phyloP scores from a whole-genome alignment of 2,329 filamentous ascomycete species.

The Emydomyces testavorans region DNA sequence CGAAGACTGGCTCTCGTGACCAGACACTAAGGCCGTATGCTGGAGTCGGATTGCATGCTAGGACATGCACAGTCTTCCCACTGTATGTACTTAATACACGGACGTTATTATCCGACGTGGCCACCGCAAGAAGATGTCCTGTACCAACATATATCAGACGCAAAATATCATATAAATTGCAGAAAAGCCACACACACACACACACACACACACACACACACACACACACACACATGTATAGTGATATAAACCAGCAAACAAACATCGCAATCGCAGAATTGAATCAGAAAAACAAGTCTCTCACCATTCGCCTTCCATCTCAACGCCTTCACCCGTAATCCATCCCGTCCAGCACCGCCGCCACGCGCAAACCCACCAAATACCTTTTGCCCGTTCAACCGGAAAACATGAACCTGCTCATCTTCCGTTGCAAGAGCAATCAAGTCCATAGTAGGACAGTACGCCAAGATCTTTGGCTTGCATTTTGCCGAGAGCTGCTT shows the following conservation, averaged over 20 bases:
- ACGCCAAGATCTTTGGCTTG: constrained; percentile 47
- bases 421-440: constrained; percentile 58
- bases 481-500: constrained; percentile 34
- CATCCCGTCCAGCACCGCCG: constrained; percentile 21
- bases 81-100: constrained; percentile 68
- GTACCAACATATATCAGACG: constrained; percentile 5
- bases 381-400: constrained; percentile 62
- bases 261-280: background rate
- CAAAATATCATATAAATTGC: background rate
- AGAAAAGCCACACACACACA: constrained; percentile 4
- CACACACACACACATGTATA: background rate
- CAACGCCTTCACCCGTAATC: constrained; percentile 29
- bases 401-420: constrained; percentile 61
- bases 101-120: constrained; percentile 69
- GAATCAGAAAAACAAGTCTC: too few species aligned
- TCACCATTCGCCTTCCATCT: constrained; percentile 59
- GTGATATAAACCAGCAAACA: background rate
- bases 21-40: background rate
- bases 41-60: constrained; percentile 27
- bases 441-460: constrained; percentile 77
- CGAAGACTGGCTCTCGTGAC: constrained; percentile 26
- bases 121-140: constrained; percentile 62
- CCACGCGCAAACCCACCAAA: constrained; percentile 42
- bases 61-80: constrained; percentile 67
- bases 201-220: background rate